A percentile compares a stretch with the other conserved stretches of the same genome.
phyloP scores from a whole-genome alignment of 2,329 filamentous ascomycete genomes.

The Rachicladosporium sp. region DNA sequence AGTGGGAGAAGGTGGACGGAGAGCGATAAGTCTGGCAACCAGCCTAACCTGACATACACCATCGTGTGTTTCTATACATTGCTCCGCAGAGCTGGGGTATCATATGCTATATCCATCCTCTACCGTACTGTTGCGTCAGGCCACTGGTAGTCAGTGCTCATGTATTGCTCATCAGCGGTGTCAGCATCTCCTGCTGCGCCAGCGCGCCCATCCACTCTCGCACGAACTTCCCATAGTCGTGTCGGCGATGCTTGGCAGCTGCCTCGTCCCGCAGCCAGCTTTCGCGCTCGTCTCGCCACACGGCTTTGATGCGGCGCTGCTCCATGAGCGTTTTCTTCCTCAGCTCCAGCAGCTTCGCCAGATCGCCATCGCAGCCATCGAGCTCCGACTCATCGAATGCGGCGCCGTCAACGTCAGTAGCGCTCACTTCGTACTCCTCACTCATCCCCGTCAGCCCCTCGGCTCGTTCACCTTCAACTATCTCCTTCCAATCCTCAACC shows the following conservation, averaged over 20 bases:
- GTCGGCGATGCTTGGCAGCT: slow-evolving; percentile 43
- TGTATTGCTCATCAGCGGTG: slow-evolving; percentile 12
- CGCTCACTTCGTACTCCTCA: background rate
- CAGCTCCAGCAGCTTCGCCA: slow-evolving; percentile 24
- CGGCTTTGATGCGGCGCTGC: slow-evolving; percentile 31
- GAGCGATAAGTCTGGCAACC: no score
- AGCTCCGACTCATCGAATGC: slow-evolving; percentile 13
- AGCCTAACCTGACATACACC: no score
- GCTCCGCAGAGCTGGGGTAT: no score
- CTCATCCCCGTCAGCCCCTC: slow-evolving; percentile 9
- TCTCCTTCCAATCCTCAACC: slow-evolving; percentile 32
- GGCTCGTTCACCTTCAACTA: slow-evolving; percentile 17
- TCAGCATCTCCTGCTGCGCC: slow-evolving; percentile 52
- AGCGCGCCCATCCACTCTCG: slow-evolving; percentile 58
- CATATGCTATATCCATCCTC: no score
- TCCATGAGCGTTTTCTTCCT: slow-evolving; percentile 30
- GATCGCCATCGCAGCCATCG: slow-evolving; percentile 6
- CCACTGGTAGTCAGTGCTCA: no score
- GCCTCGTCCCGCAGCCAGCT: slow-evolving; percentile 37
- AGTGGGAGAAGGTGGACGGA: slow-evolving; percentile 92
- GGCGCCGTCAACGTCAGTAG: slow-evolving; percentile 15
- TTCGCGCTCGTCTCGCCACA: slow-evolving; percentile 39
- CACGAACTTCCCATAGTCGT: slow-evolving; percentile 52
- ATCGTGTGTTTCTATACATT: no score
- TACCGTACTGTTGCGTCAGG: no score